Evolutionary conservation across 106 monocot genomes (phyloP).

Genomic region (Allium cepa): DNA sequence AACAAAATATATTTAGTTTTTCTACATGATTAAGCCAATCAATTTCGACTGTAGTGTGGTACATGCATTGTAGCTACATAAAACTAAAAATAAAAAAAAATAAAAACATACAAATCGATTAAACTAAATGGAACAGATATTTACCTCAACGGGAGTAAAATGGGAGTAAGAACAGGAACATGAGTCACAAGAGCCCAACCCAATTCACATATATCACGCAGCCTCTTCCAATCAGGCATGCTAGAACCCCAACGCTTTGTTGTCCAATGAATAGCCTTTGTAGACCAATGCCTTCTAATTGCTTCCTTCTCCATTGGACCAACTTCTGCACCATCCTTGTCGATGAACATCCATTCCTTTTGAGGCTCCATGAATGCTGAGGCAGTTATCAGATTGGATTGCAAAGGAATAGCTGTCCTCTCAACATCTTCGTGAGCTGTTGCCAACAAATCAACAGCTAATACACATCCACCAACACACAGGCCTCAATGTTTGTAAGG

Average conservation of each 20-base stretch:
- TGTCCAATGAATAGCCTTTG: conserved; percentile 81
- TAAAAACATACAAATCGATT: no score
- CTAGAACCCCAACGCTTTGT: conserved; percentile 89
- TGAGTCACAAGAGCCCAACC: conserved; percentile 78
- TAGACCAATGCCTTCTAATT: conserved; percentile 85
- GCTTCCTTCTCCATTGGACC: conserved; percentile 96
- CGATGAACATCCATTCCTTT: conserved; percentile 97
- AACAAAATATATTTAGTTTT: no score
- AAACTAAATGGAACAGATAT: no score
- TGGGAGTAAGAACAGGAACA: conserved; percentile 83
- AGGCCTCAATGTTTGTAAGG: conserved; percentile 79
- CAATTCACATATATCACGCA: conserved; percentile 95
- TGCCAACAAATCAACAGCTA: no score
- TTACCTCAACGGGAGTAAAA: conserved; percentile 87
- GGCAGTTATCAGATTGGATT: conserved; percentile 94
- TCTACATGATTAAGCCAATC: no score
- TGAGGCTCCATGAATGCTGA: conserved; percentile 96
- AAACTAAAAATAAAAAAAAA: no score
- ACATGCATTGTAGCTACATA: no score
- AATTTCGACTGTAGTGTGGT: no score
- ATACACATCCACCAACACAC: conserved; percentile 43
- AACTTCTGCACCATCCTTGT: conserved; percentile 62
- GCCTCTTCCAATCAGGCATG: conserved; percentile 87
- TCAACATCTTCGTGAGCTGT: conserved; percentile 81
- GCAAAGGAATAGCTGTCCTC: conserved; percentile 87